Evolutionary conservation across 805 yeast species (phyloP), one percentile per base, ranked within the genome.

Genomic region (Candida awuae): DNA sequence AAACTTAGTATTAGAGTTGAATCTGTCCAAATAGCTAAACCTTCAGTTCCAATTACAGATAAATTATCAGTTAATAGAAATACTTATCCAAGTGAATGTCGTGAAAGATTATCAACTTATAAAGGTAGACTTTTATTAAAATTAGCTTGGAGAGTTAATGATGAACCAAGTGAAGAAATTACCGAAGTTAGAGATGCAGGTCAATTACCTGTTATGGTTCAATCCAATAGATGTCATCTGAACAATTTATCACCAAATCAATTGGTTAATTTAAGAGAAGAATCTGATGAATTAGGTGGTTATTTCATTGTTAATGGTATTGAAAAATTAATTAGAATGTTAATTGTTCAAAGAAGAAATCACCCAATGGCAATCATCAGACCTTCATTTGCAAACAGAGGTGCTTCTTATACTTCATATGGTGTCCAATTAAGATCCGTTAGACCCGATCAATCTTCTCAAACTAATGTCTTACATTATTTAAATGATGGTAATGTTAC

Each of bases 361-460:
- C 97, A 88, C 58, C 95, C 97, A 18, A 86, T 92, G 96, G 97
- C 97, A 10, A 77, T 92, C 53, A 81, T 87, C 43, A 85, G 98
- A 67, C 94, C 95, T 25, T 84, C 95, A 9, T 92, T 90, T 56
- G 81, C 80, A 36, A 87, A 87, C 66, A 81, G 98, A 72, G 98
- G 98, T 55, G 82, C 90, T 6, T 65, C 85, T 7, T 92, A 92
- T 65, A 69, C 95, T 29, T 77, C 79, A 44, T 92, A 64, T 51
- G 98, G 98, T 79, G 77, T 92, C 45, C 97, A 88, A 67, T 82
- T 92, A 45, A 77, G 98, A 66, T 77, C 82, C 45, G 97, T 87
- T 3, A 77, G 98, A 58, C 94, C 95, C 4, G 98, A 92, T 63
- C 97, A 92, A 67, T 84, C 96, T 15, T 88, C 98, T 16, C 97